phyloP scores from a whole-genome alignment of 2,329 filamentous ascomycete species.

The Periconia sp. region DNA sequence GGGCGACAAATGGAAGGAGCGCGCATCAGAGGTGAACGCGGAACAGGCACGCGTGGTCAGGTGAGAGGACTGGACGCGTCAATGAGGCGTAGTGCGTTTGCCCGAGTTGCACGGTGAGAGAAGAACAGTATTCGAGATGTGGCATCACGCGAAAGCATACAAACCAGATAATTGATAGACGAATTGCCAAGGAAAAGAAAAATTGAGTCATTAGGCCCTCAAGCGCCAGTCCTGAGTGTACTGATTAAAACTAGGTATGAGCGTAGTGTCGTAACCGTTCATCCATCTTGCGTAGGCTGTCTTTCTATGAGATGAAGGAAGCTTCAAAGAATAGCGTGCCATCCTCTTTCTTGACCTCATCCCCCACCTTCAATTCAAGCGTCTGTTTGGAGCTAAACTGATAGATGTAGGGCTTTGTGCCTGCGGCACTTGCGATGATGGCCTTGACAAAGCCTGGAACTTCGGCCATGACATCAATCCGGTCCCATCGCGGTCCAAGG shows the following conservation, averaged over 20 bases:
- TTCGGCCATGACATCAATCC: slow-evolving; percentile 95
- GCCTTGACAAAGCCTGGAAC: slow-evolving; percentile 95
- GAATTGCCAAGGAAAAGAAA: slow-evolving; percentile 5
- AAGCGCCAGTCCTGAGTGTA: slow-evolving; percentile 40
- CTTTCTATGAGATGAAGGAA: slow-evolving; percentile 82
- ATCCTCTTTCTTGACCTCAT: slow-evolving; percentile 77
- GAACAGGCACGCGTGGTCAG: background rate
- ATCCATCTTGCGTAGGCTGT: slow-evolving; percentile 17
- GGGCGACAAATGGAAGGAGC: too few relatives aligned
- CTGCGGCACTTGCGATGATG: slow-evolving; percentile 85
- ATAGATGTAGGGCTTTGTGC: slow-evolving; percentile 97
- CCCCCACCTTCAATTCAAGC: slow-evolving; percentile 85
- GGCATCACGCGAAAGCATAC: background rate
- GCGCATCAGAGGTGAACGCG: too few relatives aligned
- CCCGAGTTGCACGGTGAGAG: background rate
- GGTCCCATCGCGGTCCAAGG: slow-evolving; percentile 75
- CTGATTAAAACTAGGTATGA: slow-evolving; percentile 40
- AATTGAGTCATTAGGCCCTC: slow-evolving; percentile 38
- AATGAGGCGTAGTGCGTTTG: background rate
- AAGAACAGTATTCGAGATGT: background rate
- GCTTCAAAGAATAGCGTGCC: slow-evolving; percentile 86
- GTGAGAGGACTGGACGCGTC: background rate
- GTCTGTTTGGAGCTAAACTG: slow-evolving; percentile 80
- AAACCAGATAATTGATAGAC: background rate
- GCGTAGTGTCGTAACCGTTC: slow-evolving; percentile 20